Percentiles rank a stretch among this genome's conserved stretches.
Evolutionary conservation across 805 yeast genomes (phyloP).

Genomic region (Metschnikowia hibisci): DNA sequence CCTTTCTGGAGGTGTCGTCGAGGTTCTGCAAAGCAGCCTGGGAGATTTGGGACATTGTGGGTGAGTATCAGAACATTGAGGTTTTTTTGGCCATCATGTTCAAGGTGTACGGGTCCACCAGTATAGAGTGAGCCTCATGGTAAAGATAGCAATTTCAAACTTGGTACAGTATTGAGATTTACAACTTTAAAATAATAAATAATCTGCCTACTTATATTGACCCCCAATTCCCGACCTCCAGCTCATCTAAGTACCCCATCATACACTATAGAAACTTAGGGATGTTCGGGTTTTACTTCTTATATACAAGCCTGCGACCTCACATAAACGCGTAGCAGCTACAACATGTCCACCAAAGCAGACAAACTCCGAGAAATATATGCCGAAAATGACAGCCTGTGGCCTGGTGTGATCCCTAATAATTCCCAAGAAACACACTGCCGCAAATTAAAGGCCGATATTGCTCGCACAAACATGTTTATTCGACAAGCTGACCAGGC

Average conservation of each 20-base stretch:
- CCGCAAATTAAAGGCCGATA: conserved; percentile 11
- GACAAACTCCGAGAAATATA: background rate
- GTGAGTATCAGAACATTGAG: background rate
- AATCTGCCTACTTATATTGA: background rate
- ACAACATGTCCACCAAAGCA: conserved; percentile 4
- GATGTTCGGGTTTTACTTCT: background rate
- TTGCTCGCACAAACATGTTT: conserved; percentile 14
- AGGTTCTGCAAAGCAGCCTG: conserved; percentile 35
- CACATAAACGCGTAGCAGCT: background rate
- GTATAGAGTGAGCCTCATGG: too few species aligned
- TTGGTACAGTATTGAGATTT: background rate
- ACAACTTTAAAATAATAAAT: background rate
- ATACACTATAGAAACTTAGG: too few species aligned
- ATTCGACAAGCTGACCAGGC: conserved; percentile 15
- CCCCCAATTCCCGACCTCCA: background rate
- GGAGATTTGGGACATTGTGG: conserved; percentile 32
- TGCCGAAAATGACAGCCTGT: background rate
- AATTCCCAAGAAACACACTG: conserved; percentile 13
- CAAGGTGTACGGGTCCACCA: conserved; percentile 12
- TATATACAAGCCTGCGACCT: background rate
- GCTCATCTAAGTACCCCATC: too few species aligned
- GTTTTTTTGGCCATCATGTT: background rate
- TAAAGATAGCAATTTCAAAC: too few species aligned
- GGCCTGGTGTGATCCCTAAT: background rate
- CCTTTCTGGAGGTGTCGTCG: conserved; percentile 70